Percentiles rank a stretch among this genome's conserved stretches.
Conservation (phyloP, 2,329 filamentous ascomycete species). For the Daldinia sp. region DNA sequence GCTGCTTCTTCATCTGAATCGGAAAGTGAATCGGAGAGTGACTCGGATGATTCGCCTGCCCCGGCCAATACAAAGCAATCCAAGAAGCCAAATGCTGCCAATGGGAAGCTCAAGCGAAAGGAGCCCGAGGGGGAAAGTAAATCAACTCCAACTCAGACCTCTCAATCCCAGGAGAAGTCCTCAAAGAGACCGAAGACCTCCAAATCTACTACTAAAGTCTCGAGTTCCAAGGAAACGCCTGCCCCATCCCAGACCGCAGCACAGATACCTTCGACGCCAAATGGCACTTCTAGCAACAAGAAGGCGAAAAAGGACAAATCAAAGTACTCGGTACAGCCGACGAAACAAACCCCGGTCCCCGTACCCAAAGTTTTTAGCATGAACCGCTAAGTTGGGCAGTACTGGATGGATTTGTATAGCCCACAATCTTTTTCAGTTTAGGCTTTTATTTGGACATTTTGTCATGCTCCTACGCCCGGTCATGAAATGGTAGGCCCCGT, state of each 20-base stretch:
- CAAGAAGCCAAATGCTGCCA: slow-evolving; percentile 45
- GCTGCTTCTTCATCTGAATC: slow-evolving; percentile 55
- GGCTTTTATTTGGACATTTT: background rate
- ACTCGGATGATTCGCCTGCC: slow-evolving; percentile 51
- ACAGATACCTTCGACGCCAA: slow-evolving; percentile 40
- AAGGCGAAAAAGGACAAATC: slow-evolving; percentile 37
- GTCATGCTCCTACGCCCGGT: background rate
- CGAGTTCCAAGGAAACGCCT: slow-evolving; percentile 50
- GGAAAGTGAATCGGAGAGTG: slow-evolving; percentile 59
- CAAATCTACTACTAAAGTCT: slow-evolving; percentile 15
- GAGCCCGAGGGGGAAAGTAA: slow-evolving; percentile 49
- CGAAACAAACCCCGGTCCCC: slow-evolving; percentile 48
- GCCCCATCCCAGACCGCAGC: slow-evolving; percentile 50
- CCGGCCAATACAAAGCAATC: slow-evolving; percentile 38
- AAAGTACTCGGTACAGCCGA: slow-evolving; percentile 22
- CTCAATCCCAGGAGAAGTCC: slow-evolving; percentile 40
- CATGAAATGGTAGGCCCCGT: background rate
- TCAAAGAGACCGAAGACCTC: slow-evolving; percentile 50
- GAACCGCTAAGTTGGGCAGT: slow-evolving; percentile 39
- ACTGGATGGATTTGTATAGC: slow-evolving; percentile 3
- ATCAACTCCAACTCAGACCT: slow-evolving; percentile 33
- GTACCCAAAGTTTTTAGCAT: slow-evolving; percentile 45
- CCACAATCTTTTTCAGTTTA: background rate
- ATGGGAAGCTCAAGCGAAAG: slow-evolving; percentile 56
- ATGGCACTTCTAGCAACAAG: slow-evolving; percentile 41